phyloP scores from a whole-genome alignment of 1,284 basidiomycete genomes.

The Puccinia novopanici region DNA sequence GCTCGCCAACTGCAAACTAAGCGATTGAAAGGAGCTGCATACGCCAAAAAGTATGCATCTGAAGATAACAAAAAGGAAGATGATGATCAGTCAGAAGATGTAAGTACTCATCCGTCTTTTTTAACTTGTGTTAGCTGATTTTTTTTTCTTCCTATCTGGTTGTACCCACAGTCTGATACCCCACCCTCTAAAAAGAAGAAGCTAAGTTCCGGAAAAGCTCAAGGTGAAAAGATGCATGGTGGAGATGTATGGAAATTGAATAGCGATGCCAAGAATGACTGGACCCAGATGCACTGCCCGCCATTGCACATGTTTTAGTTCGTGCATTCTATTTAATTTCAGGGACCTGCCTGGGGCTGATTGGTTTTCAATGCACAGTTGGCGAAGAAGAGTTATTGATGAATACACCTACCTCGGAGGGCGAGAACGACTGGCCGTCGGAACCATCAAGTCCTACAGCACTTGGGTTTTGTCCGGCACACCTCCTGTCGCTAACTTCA shows the following conservation, averaged over 20 bases:
- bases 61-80: slow-evolving; percentile 8
- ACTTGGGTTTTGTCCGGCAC: slow-evolving; percentile 96
- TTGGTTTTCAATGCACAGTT: slow-evolving; percentile 59
- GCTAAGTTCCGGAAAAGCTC: slow-evolving; percentile 54
- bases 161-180: slow-evolving; percentile 16
- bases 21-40: slow-evolving; percentile 46
- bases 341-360: neutral
- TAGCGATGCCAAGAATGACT: slow-evolving; percentile 66
- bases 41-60: slow-evolving; percentile 32
- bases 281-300: slow-evolving; percentile 75
- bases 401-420: slow-evolving; percentile 92
- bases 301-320: slow-evolving; percentile 79
- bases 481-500: slow-evolving; percentile 87
- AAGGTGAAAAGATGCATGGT: slow-evolving; percentile 64
- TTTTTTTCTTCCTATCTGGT: neutral
- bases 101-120: slow-evolving; percentile 5
- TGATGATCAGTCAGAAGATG: slow-evolving; percentile 29
- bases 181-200: slow-evolving; percentile 48
- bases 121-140: neutral
- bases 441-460: slow-evolving; percentile 73
- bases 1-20: slow-evolving; percentile 26
- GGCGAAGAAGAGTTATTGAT: slow-evolving; percentile 82
- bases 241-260: slow-evolving; percentile 77
- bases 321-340: slow-evolving; percentile 29
- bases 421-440: slow-evolving; percentile 75